phyloP scores from a whole-genome alignment of 2,329 filamentous ascomycete genomes.

The Paracamarosporium sp. region DNA sequence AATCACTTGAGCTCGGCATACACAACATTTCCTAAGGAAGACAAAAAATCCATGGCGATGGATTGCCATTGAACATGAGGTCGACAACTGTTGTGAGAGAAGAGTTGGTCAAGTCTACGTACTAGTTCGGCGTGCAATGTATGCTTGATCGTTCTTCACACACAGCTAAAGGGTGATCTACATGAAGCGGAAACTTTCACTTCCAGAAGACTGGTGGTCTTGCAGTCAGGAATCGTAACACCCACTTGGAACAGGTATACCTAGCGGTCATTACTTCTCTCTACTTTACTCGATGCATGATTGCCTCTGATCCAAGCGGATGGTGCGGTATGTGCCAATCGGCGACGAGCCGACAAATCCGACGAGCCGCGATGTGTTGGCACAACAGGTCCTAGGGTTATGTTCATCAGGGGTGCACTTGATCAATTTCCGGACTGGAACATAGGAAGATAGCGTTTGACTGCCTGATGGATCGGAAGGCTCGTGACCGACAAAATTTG shows the following conservation, averaged over 20 bases:
- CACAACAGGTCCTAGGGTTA: neutral
- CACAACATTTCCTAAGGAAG: slow-evolving; percentile 26
- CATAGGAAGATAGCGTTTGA: neutral
- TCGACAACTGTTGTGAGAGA: neutral
- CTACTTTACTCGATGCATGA: neutral
- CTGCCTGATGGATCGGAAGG: neutral
- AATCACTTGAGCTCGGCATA: slow-evolving; percentile 19
- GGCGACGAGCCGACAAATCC: slow-evolving; percentile 5
- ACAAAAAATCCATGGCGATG: slow-evolving; percentile 22
- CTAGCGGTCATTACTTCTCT: neutral
- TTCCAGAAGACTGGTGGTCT: too few relatives aligned
- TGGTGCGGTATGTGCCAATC: neutral
- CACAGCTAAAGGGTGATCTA: neutral
- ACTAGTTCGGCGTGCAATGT: neutral
- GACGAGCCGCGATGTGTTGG: slow-evolving; percentile 9
- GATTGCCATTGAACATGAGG: neutral
- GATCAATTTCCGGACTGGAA: neutral
- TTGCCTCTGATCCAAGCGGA: neutral
- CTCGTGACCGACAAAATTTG: neutral
- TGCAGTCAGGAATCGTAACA: too few relatives aligned
- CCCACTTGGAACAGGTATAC: neutral
- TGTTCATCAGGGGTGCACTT: neutral
- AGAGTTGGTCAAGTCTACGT: neutral
- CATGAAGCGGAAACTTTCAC: too few relatives aligned
- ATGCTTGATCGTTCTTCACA: neutral